These are phyloP conservation scores for Geum urbanum DNA, from an alignment of 306 rosid species.

Conservation along the genomic window DNA sequence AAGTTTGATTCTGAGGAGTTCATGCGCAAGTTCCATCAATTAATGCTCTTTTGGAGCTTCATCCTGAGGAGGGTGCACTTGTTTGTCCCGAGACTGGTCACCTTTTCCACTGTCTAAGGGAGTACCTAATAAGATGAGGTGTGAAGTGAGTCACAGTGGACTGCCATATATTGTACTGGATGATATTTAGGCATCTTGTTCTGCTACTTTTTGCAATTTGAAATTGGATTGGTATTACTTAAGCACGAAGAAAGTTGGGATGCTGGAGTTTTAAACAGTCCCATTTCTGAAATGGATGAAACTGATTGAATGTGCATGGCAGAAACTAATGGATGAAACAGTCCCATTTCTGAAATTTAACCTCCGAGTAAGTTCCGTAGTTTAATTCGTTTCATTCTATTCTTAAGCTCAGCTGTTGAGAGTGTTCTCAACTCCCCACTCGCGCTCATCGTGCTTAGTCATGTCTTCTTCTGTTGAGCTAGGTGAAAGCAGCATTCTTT, in stretches of 20 bases:
- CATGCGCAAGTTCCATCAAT: slow-evolving; percentile 68
- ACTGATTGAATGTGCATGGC: background rate
- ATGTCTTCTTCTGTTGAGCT: slow-evolving; percentile 25
- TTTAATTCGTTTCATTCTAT: background rate
- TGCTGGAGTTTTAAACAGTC: background rate
- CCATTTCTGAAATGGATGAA: background rate
- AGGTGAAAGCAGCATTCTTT: slow-evolving; percentile 36
- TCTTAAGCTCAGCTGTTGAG: background rate
- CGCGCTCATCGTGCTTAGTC: background rate
- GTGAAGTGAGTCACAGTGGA: slow-evolving; percentile 25
- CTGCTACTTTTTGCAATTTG: background rate
- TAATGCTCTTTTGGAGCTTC: slow-evolving; percentile 85
- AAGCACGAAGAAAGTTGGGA: background rate
- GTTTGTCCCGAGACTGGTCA: slow-evolving; percentile 78
- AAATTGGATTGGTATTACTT: background rate
- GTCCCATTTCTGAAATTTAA: background rate
- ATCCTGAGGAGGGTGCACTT: slow-evolving; percentile 86
- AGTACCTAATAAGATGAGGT: slow-evolving; percentile 83
- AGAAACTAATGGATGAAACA: too few species aligned
- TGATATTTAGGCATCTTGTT: background rate
- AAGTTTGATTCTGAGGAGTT: slow-evolving; percentile 71
- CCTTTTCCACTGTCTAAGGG: slow-evolving; percentile 70
- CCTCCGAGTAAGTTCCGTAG: background rate
- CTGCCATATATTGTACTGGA: background rate
- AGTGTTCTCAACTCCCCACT: slow-evolving; percentile 1